Evolutionary conservation across 345 rosid species (phyloP).

Genomic region (Ailanthus altissimus): DNA sequence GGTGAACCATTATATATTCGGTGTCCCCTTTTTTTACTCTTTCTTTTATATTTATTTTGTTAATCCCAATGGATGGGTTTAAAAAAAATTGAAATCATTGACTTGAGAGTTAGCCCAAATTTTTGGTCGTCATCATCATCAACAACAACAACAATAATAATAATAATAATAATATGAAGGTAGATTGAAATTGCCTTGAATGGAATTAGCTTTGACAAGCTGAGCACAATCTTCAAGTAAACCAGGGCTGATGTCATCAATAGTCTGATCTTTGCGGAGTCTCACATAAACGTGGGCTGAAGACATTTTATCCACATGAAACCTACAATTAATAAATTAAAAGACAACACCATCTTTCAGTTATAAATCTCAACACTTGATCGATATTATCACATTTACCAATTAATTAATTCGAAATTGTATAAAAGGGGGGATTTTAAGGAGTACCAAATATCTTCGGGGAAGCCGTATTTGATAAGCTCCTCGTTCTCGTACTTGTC

Average conservation of each 20-base stretch:
- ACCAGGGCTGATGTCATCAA: slow-evolving; percentile 85
- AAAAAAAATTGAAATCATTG: too few relatives aligned
- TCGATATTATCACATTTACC: not conserved
- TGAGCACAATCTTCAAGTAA: slow-evolving; percentile 92
- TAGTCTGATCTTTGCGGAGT: slow-evolving; percentile 79
- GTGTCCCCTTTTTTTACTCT: too few relatives aligned
- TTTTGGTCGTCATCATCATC: too few relatives aligned
- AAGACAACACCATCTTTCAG: not conserved
- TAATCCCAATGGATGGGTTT: too few relatives aligned
- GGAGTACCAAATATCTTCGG: slow-evolving; percentile 87
- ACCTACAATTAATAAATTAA: slow-evolving; percentile 51
- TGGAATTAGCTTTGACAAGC: slow-evolving; percentile 98
- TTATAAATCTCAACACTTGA: not conserved
- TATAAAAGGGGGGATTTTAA: not conserved
- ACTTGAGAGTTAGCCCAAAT: too few relatives aligned
- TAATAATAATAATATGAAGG: not conserved
- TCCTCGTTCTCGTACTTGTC: slow-evolving; percentile 99
- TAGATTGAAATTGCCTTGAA: slow-evolving; percentile 61
- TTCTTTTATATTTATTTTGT: too few relatives aligned
- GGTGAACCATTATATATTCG: too few relatives aligned
- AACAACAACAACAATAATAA: too few relatives aligned
- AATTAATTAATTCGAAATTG: not conserved
- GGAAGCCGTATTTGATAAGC: slow-evolving; percentile 96
- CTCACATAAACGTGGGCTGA: slow-evolving; percentile 97
- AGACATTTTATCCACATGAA: slow-evolving; percentile 98